phyloP scores from a whole-genome alignment of 805 yeast species.

The Saccharomycopsis lassenensis region DNA sequence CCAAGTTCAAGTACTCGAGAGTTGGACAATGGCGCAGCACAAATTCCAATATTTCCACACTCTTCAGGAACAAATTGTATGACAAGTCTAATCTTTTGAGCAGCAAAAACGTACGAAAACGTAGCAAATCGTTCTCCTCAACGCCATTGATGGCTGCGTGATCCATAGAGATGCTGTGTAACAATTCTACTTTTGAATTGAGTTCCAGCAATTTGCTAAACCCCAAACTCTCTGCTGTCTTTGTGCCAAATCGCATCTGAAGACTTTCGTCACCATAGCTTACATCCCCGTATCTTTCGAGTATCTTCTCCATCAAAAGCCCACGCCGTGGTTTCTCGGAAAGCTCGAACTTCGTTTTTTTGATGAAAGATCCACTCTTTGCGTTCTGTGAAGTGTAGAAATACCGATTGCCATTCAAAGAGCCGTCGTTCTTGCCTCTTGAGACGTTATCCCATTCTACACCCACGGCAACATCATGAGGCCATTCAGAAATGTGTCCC shows the following conservation, averaged over 20 bases:
- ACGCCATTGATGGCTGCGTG: conserved; percentile 26
- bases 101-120: conserved; percentile 23
- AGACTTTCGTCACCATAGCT: conserved; percentile 16
- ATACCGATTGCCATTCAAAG: conserved; percentile 34
- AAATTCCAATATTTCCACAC: conserved; percentile 29
- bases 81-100: conserved; percentile 45
- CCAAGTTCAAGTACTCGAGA: conserved; percentile 25
- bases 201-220: conserved; percentile 42
- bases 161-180: conserved; percentile 42
- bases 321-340: conserved; percentile 18
- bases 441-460: conserved; percentile 73
- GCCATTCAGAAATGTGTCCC: conserved; percentile 61
- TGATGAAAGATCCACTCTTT: conserved; percentile 55
- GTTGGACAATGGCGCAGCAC: conserved; percentile 29
- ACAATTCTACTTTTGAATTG: conserved; percentile 35
- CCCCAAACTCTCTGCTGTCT: conserved; percentile 53
- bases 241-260: conserved; percentile 40
- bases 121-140: neutral
- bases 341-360: conserved; percentile 30
- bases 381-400: conserved; percentile 32
- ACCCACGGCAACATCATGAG: conserved; percentile 46
- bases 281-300: conserved; percentile 30
- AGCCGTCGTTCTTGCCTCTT: conserved; percentile 70
- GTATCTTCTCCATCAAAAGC: conserved; percentile 40
- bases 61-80: conserved; percentile 41